These are phyloP conservation scores for Ilyonectria mors-panacis DNA, from an alignment of 2,329 filamentous ascomycete genomes.

Conservation along the genomic window DNA sequence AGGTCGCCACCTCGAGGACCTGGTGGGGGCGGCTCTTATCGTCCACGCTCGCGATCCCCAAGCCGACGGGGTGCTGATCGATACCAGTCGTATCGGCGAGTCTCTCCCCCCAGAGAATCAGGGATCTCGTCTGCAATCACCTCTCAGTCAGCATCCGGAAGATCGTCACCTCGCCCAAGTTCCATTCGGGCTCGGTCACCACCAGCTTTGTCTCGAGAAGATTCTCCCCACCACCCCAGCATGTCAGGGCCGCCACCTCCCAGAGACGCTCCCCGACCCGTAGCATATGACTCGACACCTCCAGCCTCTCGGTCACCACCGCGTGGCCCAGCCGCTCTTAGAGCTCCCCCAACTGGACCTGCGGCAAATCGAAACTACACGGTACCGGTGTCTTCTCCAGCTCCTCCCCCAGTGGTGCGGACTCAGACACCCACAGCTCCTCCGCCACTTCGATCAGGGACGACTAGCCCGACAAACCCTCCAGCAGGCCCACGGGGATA, in stretches of 20 bases:
- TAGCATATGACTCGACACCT: constrained; percentile 48
- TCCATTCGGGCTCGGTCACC: constrained; percentile 65
- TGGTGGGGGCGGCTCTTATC: constrained; percentile 60
- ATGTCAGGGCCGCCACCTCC: constrained; percentile 40
- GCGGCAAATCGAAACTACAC: constrained; percentile 57
- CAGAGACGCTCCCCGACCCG: constrained; percentile 49
- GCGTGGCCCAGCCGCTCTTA: constrained; percentile 68
- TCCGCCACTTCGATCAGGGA: constrained; percentile 56
- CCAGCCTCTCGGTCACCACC: constrained; percentile 63
- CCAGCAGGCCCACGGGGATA: constrained; percentile 71
- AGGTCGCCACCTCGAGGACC: constrained; percentile 49
- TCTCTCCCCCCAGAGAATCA: constrained; percentile 65
- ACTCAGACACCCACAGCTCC: constrained; percentile 53
- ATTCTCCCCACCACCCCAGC: constrained; percentile 51
- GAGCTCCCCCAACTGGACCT: constrained; percentile 64
- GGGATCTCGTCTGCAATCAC: constrained; percentile 65
- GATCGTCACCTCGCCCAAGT: constrained; percentile 67
- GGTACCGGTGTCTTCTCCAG: constrained; percentile 54
- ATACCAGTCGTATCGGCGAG: constrained; percentile 62
- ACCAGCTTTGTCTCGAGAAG: constrained; percentile 59
- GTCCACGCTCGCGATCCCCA: constrained; percentile 67
- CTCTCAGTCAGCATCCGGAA: constrained; percentile 66
- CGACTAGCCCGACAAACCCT: constrained; percentile 63
- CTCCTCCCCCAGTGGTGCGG: constrained; percentile 52
- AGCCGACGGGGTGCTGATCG: constrained; percentile 63